Percentiles rank a stretch among this genome's conserved stretches.
These are phyloP conservation scores for Cryomyces antarcticus DNA, from an alignment of 495 filamentous ascomycete species.

Conservation along the genomic window DNA sequence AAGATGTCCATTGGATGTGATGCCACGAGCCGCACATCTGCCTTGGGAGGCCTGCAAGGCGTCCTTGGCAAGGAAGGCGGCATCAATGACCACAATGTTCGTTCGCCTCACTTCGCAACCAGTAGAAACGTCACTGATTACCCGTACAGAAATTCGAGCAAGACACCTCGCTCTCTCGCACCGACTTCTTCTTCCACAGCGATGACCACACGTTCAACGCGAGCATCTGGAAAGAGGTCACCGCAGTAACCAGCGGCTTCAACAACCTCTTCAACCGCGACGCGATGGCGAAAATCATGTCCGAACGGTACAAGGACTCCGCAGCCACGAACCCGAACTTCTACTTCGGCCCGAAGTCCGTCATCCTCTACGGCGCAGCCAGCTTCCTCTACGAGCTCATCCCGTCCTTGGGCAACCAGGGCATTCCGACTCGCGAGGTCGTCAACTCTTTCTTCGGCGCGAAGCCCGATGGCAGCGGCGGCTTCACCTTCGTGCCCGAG, in stretches of 20 bases:
- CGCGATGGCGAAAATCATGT: slow-evolving; percentile 15
- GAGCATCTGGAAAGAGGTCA: slow-evolving; percentile 14
- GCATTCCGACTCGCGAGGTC: slow-evolving; percentile 15
- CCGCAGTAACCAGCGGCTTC: slow-evolving; percentile 14
- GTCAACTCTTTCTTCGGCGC: slow-evolving; percentile 22
- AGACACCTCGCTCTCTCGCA: slow-evolving; percentile 22
- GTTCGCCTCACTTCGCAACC: too few relatives aligned
- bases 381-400: slow-evolving; percentile 25
- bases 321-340: slow-evolving; percentile 17
- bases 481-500: slow-evolving; percentile 18
- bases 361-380: slow-evolving; percentile 21
- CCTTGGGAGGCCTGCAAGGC: neutral
- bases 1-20: slow-evolving; percentile 26
- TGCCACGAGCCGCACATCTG: slow-evolving; percentile 20
- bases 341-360: slow-evolving; percentile 18
- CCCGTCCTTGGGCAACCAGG: slow-evolving; percentile 12
- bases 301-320: slow-evolving; percentile 19
- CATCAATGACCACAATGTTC: too few relatives aligned
- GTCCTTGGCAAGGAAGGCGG: too few relatives aligned
- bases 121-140: too few relatives aligned
- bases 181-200: slow-evolving; percentile 22
- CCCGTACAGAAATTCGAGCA: slow-evolving; percentile 17
- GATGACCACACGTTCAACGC: slow-evolving; percentile 23
- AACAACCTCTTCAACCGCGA: slow-evolving; percentile 15
- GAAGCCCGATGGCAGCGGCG: slow-evolving; percentile 12